Evolutionary conservation across 331 rosid species (phyloP), one percentile per base, ranked within the genome.

Genomic region (Malus hybrid): DNA sequence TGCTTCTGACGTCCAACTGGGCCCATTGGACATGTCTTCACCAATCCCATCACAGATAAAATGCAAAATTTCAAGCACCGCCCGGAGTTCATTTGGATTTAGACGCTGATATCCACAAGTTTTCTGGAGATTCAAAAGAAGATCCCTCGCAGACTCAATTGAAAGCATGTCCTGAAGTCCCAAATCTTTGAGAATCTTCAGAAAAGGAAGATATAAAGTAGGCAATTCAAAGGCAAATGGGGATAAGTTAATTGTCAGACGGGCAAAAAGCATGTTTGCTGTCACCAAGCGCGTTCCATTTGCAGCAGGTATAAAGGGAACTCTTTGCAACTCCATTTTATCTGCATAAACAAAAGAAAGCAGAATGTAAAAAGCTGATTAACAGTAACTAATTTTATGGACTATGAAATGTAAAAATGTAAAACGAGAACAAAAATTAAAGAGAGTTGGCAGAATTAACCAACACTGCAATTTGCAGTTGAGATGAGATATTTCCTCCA

Each of bases 181-280:
- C 85, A 94, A 86, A 81, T 86, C 95, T 83, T 90, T 88, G 64
- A 94, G 93, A 81, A 91, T 86, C 85, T 90, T 94, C 77, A 87
- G 87, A 4, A 85, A 94, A 64, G 99, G 92, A 74, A 92, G 96
- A 85, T 94, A 94, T 70, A 79, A 73, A 13, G 95, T 32, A 48
- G 97, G 97, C 76, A 94, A 97, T 82, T 94, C 97, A 86, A 94
- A 94, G 71, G 97, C 95, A 88, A 94, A 92, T 14, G 99, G 99
- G 54, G 99, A 94, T 81, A 94, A 86, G 82, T 92, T 94, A 82
- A 94, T 80, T 50, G 90, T 80, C 74, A 94, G 82, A 50, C 88
- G 97, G 24, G 92, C 96, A 85, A 88, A 94, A 62, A 94, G 96
- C 75, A 88, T 83, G 79, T 84, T 81, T 18, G 96, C 96, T 29